Evolutionary conservation across 805 yeast genomes (phyloP), one percentile per base, ranked within the genome.

Genomic region (Schwanniomyces pseudopolymorphus): DNA sequence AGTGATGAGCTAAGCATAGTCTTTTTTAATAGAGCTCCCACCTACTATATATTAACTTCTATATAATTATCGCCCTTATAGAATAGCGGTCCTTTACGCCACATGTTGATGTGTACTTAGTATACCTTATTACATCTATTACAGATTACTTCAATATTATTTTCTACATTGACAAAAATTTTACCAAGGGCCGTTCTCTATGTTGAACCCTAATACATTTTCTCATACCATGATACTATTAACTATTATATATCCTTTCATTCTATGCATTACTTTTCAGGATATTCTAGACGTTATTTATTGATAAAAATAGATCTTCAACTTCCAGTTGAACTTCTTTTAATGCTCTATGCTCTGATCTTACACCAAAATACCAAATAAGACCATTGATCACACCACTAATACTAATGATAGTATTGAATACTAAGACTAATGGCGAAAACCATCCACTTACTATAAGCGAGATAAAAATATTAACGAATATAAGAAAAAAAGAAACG

Each of bases 331-430:
- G 77, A 4, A 89, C 89, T 66, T 92, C 98, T 20, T 67, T 69
- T 40, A 94, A 65, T 0, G 91, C 92, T 40, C 98, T 72, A 43
- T 71, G 62, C 60, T 94, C 99, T n/a, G 81, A 75, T 27, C 89
- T 73, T 0, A 96, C 95, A 60, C 91, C 92, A 25, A 89, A 59
- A 46, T 75, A 78, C 35, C 92, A 91, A 39, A 94, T 86, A 45
- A 88, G 58, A 0, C 96, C 96, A 59, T 89, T 84, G 1, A 86
- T 61, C 0, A 79, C 67, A 0, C 96, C 97, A 0, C 91, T 75
- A 2, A 82, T 74, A 0, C 83, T 75, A 2, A 89, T 61, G 0
- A 81, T 53, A 0, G 80, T 70, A 1, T 87, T 77, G 3, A 75
- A 72, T 1, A 88, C 51, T 14, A 82, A 73, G 62, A 89, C 77